Evolutionary conservation across 164 flowering plant genomes (phyloP).

Genomic region (Piper longum): DNA sequence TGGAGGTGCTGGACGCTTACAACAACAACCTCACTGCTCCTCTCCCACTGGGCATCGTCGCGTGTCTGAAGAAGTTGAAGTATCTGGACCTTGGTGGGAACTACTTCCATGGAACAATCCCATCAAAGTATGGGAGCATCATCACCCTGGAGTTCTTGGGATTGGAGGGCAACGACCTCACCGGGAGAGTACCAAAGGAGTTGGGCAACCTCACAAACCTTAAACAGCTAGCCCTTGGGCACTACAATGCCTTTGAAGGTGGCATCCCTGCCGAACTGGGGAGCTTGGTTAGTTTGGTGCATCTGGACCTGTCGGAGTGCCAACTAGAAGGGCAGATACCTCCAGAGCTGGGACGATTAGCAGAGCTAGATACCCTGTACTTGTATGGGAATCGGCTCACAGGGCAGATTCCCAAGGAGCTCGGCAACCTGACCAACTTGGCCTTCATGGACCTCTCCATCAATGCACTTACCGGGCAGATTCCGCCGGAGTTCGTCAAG

Average conservation of each 20-base stretch:
- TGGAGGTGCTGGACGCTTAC: slow-evolving; percentile 68
- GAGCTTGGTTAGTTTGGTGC: slow-evolving; percentile 40
- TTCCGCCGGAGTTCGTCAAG: slow-evolving; percentile 53
- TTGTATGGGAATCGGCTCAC: slow-evolving; percentile 54
- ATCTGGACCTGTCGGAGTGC: slow-evolving; percentile 59
- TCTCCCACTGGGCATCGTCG: slow-evolving; percentile 39
- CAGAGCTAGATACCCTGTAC: slow-evolving; percentile 51
- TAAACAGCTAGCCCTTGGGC: slow-evolving; percentile 55
- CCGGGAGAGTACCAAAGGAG: slow-evolving; percentile 65
- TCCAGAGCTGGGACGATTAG: slow-evolving; percentile 49
- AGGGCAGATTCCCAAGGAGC: slow-evolving; percentile 52
- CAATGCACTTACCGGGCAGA: slow-evolving; percentile 72
- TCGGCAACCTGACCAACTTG: slow-evolving; percentile 61
- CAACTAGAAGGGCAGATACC: slow-evolving; percentile 69
- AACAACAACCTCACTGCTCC: slow-evolving; percentile 65
- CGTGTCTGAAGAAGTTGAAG: slow-evolving; percentile 31
- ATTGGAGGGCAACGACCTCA: slow-evolving; percentile 63
- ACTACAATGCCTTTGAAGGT: slow-evolving; percentile 65
- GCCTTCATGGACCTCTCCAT: slow-evolving; percentile 68
- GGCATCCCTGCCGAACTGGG: slow-evolving; percentile 80
- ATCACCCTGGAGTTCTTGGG: slow-evolving; percentile 43
- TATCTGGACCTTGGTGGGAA: slow-evolving; percentile 81
- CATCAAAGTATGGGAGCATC: slow-evolving; percentile 44
- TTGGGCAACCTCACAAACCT: slow-evolving; percentile 67
- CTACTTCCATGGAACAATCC: slow-evolving; percentile 62